phyloP scores from a whole-genome alignment of 2,329 filamentous ascomycete species.

The Alternaria ventricosa region DNA sequence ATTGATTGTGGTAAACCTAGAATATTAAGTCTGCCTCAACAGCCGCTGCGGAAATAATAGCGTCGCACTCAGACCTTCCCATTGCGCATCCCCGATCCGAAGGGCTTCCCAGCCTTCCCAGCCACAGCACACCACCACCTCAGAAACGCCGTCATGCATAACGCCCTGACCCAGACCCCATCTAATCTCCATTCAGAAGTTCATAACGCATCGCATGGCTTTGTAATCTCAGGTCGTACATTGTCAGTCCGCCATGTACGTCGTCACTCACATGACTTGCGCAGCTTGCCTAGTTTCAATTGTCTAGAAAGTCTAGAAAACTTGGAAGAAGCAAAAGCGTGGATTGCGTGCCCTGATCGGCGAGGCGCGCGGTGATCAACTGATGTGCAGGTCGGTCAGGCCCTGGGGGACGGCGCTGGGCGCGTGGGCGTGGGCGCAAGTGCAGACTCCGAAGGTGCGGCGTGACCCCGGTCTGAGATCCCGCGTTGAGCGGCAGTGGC shows the following conservation, averaged over 20 bases:
- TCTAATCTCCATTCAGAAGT: constrained; percentile 3
- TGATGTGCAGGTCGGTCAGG: constrained; percentile 4
- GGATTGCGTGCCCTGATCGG: background rate
- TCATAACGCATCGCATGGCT: background rate
- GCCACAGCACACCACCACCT: constrained; percentile 1
- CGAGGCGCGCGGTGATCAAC: background rate
- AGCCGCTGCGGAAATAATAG: background rate
- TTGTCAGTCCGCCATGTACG: background rate
- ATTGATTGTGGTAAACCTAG: background rate
- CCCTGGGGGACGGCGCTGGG: background rate
- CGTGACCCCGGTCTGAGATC: constrained; percentile 5
- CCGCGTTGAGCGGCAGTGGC: constrained; percentile 12
- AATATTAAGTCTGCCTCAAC: background rate
- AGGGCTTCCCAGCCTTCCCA: constrained; percentile 6
- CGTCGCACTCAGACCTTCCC: background rate
- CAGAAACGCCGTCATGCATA: constrained; percentile 5
- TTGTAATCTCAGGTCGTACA: background rate
- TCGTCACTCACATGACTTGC: background rate
- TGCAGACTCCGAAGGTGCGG: background rate
- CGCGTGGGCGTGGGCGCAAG: background rate
- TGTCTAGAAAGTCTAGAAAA: background rate
- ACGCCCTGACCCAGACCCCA: background rate
- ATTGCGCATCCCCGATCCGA: background rate
- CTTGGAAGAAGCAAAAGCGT: background rate
- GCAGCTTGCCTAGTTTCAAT: background rate